Evolutionary conservation across 495 filamentous ascomycete species (phyloP), one percentile per base, ranked within the genome.

Genomic region (Pyronema omphalodes): DNA sequence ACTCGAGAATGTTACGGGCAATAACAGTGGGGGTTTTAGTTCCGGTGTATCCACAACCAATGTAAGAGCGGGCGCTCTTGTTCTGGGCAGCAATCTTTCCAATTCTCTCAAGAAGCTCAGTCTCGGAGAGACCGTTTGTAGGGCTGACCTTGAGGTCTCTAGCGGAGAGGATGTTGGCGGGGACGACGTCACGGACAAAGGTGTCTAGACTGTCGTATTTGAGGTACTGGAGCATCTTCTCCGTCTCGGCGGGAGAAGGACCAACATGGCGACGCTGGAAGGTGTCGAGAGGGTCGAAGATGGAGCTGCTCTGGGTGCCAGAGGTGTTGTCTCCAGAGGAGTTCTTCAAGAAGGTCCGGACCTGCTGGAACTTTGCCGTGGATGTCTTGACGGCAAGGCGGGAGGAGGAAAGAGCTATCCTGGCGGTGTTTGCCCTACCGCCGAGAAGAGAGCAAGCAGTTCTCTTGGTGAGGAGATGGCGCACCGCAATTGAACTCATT

Each of bases 221-320:
- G 7, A 98, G 74, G 3, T 74, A 75, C 44, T 79, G 75, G 37
- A 98, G 78, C 91, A 98, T 98, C 60, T 82, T 70, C 57, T 79
- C 67, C 0, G 77, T 78, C 46, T 82, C 81, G 36, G 73, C 70
- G 17, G 81, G 73, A 44, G 82, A 80, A n/a, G 91, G 91, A 3
- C 91, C 91, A 69, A 96, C 93, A 65, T 98, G 91, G n/a, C 91
- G 79, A 23, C 81, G 73, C 49, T 83, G 74, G 65, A 98, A 98
- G 19, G 79, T 83, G 69, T 75, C 73, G 5, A 73, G 66, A 4
- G 70, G 64, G 18, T 61, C 56, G 56, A 73, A 72, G 15, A 70
- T 59, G 4, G 68, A 65, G 12, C 9, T 52, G 23, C 50, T 52
- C 15, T 41, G 50, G 29, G 37, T 37, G 14, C 36, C 48, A 4